Evolutionary conservation across 1,284 basidiomycete genomes (phyloP), one percentile per base, ranked within the genome.

Genomic region (Ceratobasidium sp.): DNA sequence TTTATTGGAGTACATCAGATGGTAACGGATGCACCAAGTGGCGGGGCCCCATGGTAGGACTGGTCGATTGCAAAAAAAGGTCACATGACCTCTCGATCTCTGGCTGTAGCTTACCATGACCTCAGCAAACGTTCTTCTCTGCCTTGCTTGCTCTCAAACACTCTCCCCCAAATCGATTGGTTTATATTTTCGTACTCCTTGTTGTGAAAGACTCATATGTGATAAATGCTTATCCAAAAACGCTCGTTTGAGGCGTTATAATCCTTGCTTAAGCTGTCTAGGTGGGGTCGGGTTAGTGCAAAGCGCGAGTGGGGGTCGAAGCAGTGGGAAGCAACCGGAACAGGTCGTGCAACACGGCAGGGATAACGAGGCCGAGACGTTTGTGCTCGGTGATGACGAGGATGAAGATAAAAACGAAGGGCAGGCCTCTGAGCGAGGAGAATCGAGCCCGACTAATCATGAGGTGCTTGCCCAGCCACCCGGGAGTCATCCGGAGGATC

Each of bases 311-410:
- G 71, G 64, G 64, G 57, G 62, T 58, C 36, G 46, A 48, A 58
- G 59, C 36, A 34, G 52, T 23, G 32, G 57, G 32, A 39, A 45
- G 18, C 46, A 53, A n/a, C 41, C 34, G 58, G 71, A 59, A 34
- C 64, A 36, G 41, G 32, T 39, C 10, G 70, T 62, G 16, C 73
- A 74, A 50, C 32, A 62, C 28, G 67, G 62, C 16, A 67, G 83
- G 70, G 74, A 72, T n/a, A 62, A 64, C 21, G 69, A 69, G 12
- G 64, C 59, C 36, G 62, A 71, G 69, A 61, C 46, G n/a, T 92
- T 89, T 78, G 81, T 88, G 0, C 76, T 92, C 3, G 90, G 87
- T 14, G 88, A 88, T 64, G 87, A 87, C 45, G 85, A 85, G 0
- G 85, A 85, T 6, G 85, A 87, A 8, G 81, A 80, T 39, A 34